Evolutionary conservation across 2,329 filamentous ascomycete species (phyloP).

Genomic region (Nemania diffusa): DNA sequence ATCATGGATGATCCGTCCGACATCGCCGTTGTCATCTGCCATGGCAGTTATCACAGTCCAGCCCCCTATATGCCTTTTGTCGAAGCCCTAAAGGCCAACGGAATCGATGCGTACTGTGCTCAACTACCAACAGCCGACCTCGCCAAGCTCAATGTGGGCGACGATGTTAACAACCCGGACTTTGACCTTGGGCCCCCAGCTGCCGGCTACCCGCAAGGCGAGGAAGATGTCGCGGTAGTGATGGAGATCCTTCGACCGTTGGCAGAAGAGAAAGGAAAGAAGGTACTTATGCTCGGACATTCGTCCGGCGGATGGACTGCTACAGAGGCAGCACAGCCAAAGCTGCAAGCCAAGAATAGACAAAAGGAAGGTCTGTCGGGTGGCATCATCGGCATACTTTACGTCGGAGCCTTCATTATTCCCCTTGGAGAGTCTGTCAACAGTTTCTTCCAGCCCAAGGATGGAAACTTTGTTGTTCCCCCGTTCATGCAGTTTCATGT

Average conservation of each 20-base stretch:
- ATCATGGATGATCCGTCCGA: conserved; percentile 20
- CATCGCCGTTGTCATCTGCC: conserved; percentile 40
- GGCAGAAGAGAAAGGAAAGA: conserved; percentile 40
- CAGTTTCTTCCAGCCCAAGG: conserved; percentile 48
- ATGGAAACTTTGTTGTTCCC: conserved; percentile 37
- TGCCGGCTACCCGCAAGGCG: conserved; percentile 46
- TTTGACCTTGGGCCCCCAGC: conserved; percentile 43
- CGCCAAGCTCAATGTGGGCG: conserved; percentile 41
- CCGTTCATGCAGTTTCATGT: conserved; percentile 47
- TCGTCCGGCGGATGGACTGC: conserved; percentile 51
- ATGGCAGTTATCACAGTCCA: conserved; percentile 48
- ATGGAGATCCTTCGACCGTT: conserved; percentile 27
- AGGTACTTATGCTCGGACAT: conserved; percentile 48
- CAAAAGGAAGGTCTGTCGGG: conserved; percentile 34
- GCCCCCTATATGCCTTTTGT: conserved; percentile 46
- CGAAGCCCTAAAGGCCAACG: conserved; percentile 37
- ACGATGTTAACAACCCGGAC: conserved; percentile 35
- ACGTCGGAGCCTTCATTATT: conserved; percentile 47
- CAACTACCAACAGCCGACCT: conserved; percentile 50
- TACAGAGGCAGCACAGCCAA: conserved; percentile 46
- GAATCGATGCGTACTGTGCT: conserved; percentile 49
- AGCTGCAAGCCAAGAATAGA: conserved; percentile 43
- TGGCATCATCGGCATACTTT: conserved; percentile 47
- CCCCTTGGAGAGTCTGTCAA: conserved; percentile 47
- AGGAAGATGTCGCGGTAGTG: conserved; percentile 32